Evolutionary conservation across 352 stramenopile genomes (phyloP), one percentile per base, ranked within the genome.

Genomic region (Phytophthora citricola): DNA sequence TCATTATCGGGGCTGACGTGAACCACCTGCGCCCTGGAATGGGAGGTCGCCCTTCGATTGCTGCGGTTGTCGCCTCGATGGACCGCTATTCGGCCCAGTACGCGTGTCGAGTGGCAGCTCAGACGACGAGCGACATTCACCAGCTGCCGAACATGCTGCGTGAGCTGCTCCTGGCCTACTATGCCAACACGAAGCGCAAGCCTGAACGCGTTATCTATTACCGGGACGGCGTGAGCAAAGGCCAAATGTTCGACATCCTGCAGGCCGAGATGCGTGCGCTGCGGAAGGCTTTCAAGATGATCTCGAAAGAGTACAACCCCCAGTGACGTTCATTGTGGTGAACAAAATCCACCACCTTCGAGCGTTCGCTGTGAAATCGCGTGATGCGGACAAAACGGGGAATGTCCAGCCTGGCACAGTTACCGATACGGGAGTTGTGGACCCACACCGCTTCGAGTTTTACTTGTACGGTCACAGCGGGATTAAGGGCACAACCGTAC

Each of bases 291-390:
- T 95, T 88, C 32, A 71, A 76, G 17, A 58, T 62, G 46, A 63
- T 96, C 15, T 76, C 91, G n/a, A 43, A 70, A 0, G 81, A 62
- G 14, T 96, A 95, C 58, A 62, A 67, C 89, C 89, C 8, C 64
- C 73, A 11, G 91, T 96, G 63, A 95, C 89, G 26, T 95, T 96
- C 62, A 76, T 96, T 10, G 66, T 95, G 6, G 85, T 93, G 27
- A 87, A 95, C 66, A 96, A 96, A 73, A 84, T 87, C 4, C 89
- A 96, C 75, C 82, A 95, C 62, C 91, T 89, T 32, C 79, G 89
- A 5, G 58, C 93, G 0, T 96, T 94, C 58, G 53, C 78, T 0
- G 53, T 58, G 10, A 75, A 79, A 43, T 6, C 57, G 6, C 58
- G 49, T 11, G 68, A 89, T 17, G 71, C 60, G 2, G 85, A 94